Conservation (phyloP, 2,329 filamentous ascomycete genomes). For the Aspergillus piperis region DNA sequence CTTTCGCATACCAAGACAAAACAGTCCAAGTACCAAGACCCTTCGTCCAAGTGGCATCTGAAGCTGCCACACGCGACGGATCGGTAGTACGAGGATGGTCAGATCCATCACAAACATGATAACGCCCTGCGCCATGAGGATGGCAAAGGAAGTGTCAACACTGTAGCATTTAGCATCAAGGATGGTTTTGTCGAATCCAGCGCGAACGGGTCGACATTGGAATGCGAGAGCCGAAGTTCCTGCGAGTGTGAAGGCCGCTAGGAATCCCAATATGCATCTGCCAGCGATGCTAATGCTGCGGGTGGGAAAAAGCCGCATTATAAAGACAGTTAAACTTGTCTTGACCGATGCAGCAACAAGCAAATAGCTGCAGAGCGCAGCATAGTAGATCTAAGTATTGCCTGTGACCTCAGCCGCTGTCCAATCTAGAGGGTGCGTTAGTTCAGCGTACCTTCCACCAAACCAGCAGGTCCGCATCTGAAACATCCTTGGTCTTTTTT, state of each 20-base stretch:
- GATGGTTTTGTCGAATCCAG: slow-evolving; percentile 17
- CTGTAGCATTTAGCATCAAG: slow-evolving; percentile 10
- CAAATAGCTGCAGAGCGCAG: slow-evolving; percentile 17
- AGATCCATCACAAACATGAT: slow-evolving; percentile 23
- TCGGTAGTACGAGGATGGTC: slow-evolving; percentile 21
- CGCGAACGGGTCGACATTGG: slow-evolving; percentile 17
- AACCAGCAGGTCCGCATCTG: neutral
- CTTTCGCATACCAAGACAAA: slow-evolving; percentile 9
- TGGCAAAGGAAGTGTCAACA: slow-evolving; percentile 9
- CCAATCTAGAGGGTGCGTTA: neutral
- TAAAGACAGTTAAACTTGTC: slow-evolving; percentile 17
- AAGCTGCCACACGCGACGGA: slow-evolving; percentile 22
- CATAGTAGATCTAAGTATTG: slow-evolving; percentile 12
- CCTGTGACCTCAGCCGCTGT: neutral
- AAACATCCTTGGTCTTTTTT: slow-evolving; percentile 1
- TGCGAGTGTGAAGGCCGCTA: slow-evolving; percentile 17
- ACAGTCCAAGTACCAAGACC: slow-evolving; percentile 8
- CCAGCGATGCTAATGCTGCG: slow-evolving; percentile 11
- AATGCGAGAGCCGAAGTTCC: slow-evolving; percentile 16
- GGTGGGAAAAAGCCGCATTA: slow-evolving; percentile 22
- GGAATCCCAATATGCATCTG: slow-evolving; percentile 13
- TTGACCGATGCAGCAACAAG: slow-evolving; percentile 17
- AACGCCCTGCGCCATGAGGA: slow-evolving; percentile 20
- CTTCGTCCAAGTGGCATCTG: slow-evolving; percentile 20
- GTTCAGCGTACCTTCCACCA: neutral